phyloP scores from a whole-genome alignment of 1,284 basidiomycete genomes.

The Cutaneotrichosporon curvatum region DNA sequence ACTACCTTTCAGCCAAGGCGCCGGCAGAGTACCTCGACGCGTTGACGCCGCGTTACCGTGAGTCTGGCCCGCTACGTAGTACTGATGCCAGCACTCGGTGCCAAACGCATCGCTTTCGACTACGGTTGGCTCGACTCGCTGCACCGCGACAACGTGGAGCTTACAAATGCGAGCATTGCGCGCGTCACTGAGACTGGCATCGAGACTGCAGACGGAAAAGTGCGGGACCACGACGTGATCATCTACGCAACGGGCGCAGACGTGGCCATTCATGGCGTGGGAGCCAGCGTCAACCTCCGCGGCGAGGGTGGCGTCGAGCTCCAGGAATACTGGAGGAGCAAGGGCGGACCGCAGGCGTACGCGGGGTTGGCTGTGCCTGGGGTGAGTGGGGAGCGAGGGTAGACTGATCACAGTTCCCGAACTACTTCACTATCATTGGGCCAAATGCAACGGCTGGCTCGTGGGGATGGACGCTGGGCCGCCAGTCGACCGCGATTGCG shows the following conservation, averaged over 20 bases:
- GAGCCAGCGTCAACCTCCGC: conserved; percentile 21
- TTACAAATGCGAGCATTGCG: conserved; percentile 2
- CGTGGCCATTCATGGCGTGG: conserved; percentile 26
- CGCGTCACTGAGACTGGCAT: conserved; percentile 1
- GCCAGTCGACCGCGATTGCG: conserved; percentile 13
- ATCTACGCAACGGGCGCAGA: conserved; percentile 24
- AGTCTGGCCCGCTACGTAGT: background rate
- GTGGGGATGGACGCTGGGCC: conserved; percentile 23
- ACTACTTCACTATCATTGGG: conserved; percentile 23
- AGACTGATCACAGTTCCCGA: conserved; percentile 16
- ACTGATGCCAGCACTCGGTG: conserved; percentile 5
- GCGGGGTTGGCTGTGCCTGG: conserved; percentile 21
- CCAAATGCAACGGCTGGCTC: conserved; percentile 20
- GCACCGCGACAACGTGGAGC: conserved; percentile 10
- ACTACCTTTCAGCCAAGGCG: conserved; percentile 6
- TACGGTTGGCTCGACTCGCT: conserved; percentile 9
- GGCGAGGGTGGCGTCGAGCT: conserved; percentile 25
- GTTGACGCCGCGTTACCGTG: conserved; percentile 7
- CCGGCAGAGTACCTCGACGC: conserved; percentile 9
- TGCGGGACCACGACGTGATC: conserved; percentile 18
- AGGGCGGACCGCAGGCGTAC: conserved; percentile 26
- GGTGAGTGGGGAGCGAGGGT: conserved; percentile 1
- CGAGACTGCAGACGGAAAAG: conserved; percentile 9
- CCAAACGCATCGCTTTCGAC: conserved; percentile 11
- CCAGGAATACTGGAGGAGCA: conserved; percentile 17